Conservation (phyloP, 2,329 filamentous ascomycete species). For the Plectosphaerella cucumerina region DNA sequence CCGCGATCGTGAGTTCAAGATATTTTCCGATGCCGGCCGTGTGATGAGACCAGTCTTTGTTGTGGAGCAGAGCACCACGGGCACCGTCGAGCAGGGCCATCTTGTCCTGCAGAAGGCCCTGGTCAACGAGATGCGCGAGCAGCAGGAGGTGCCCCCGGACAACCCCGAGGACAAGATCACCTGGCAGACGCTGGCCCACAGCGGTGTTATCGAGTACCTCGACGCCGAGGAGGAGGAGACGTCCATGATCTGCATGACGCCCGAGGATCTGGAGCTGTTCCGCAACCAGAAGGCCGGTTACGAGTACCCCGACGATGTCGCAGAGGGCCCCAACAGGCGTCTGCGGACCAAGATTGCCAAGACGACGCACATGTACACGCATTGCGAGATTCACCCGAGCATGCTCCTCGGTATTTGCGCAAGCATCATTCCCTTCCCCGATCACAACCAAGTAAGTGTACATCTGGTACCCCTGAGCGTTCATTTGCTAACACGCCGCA, state of each 20-base stretch:
- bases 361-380: constrained; percentile 87
- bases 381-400: constrained; percentile 98
- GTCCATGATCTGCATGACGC: constrained; percentile 98
- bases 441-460: constrained; percentile 78
- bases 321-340: constrained; percentile 72
- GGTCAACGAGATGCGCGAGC: constrained; percentile 67
- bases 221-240: constrained; percentile 98
- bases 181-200: constrained; percentile 81
- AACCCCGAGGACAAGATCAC: constrained; percentile 65
- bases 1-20: constrained; percentile 95
- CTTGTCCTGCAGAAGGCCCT: constrained; percentile 83
- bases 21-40: constrained; percentile 94
- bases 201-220: constrained; percentile 89
- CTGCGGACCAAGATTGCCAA: constrained; percentile 86
- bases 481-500: constrained; percentile 37
- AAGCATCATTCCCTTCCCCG: constrained; percentile 98
- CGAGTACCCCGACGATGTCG: constrained; percentile 55
- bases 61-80: constrained; percentile 64
- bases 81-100: constrained; percentile 72
- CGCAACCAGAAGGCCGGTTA: constrained; percentile 65
- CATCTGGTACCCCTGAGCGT: background rate
- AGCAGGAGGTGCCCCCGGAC: constrained; percentile 62
- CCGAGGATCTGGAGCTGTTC: constrained; percentile 83
- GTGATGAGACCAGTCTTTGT: constrained; percentile 93
- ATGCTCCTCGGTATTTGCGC: constrained; percentile 99